Base-by-base conservation (phyloP, 495 filamentous ascomycete species). In the Lasiosphaeria hispida region DNA sequence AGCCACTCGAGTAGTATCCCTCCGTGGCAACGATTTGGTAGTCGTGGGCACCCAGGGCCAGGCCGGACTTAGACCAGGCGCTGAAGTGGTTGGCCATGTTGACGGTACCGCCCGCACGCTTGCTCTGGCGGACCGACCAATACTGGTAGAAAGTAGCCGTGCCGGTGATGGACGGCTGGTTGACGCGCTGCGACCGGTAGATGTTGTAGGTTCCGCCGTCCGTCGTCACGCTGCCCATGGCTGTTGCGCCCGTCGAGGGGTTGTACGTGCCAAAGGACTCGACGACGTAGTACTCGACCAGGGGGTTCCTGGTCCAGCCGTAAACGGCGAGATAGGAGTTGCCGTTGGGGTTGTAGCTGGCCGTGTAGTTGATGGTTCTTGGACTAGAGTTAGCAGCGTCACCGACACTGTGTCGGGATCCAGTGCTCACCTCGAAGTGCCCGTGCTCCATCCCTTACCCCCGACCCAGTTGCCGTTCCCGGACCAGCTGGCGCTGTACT, bases 141-240 rank as follows among this genome's bases (percentile, higher is more conserved):
- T 78, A 85, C 73, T 84, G 83, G 64, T 79, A 68, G 58, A 85
- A 85, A 53, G 80, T 84, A 5, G 61, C 51, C 23, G 81, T 85
- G 60, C 83, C 83, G 9, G 72, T 65, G 66, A 85, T 85, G 9
- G 76, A 80, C 10, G 82, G 82, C 70, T 83, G 73, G 68, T 89
- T 81, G 67, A 75, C 73, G 50, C 83, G 85, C 41, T 75, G 73
- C 17, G 77, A 75, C 60, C 75, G 70, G 73, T 83, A 86, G 71
- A 90, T 82, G 57, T 86, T 75, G 74, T 90, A 90, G 8, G 74
- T 80, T 18, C 70, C 69, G 48, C 85, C 86, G 71, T 89, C 87
- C 30, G 66, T 75, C 39, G 65, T 69, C 19, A 89, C 70, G 14
- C 76, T 77, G 49, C 84, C 85, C 58, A 78, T 76, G 63, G 75